phyloP scores from a whole-genome alignment of 2,329 filamentous ascomycete species.

The Bipolaris sorokiniana region DNA sequence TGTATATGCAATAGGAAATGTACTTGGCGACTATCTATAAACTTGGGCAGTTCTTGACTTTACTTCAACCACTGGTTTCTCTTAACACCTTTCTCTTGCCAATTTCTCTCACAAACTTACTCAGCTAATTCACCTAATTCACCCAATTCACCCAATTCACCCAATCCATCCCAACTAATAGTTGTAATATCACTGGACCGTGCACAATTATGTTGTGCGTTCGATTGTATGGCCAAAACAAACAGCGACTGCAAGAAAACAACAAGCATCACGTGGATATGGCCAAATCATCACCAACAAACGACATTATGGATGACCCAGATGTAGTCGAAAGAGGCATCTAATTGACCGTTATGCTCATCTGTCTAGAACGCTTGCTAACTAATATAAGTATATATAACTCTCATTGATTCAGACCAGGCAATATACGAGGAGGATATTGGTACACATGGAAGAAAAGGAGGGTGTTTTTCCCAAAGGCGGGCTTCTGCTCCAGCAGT shows the following conservation, averaged over 20 bases:
- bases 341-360: not conserved
- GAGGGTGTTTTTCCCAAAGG: not conserved
- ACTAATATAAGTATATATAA: slow-evolving; percentile 1
- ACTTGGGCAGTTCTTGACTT: not conserved
- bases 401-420: not conserved
- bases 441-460: not conserved
- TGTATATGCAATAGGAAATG: no score
- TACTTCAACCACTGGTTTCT: no score
- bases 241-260: not conserved
- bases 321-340: not conserved
- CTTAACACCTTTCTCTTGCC: no score
- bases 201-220: slow-evolving; percentile 6
- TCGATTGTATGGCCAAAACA: not conserved
- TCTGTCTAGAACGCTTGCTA: not conserved
- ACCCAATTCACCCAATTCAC: no score
- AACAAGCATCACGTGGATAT: not conserved
- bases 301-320: not conserved
- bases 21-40: not conserved
- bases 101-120: not conserved
- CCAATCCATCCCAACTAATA: no score
- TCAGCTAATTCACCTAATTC: not conserved
- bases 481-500: slow-evolving; percentile 2
- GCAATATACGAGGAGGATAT: not conserved
- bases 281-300: not conserved
- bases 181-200: not conserved